These are phyloP conservation scores for Tanacetum coccineum DNA, from an alignment of 129 eudicot genomes.

Conservation along the genomic window DNA sequence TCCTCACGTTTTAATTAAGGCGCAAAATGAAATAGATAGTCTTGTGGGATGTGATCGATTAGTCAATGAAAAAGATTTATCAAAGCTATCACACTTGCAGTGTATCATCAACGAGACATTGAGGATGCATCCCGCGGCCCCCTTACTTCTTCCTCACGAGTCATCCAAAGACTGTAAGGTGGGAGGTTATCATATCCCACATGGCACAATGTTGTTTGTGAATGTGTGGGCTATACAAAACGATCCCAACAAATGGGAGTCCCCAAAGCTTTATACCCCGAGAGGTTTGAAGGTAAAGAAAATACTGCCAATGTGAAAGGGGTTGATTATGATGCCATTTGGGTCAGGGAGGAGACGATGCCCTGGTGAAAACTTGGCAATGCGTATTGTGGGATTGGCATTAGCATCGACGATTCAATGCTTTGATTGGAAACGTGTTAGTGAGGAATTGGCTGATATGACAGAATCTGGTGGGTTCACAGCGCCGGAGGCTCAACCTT, in stretches of 20 bases:
- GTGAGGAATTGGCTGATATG: constrained; percentile 40
- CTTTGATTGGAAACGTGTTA: constrained; percentile 41
- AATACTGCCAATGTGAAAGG: constrained; percentile 5
- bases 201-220: constrained; percentile 40
- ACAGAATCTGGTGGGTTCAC: constrained; percentile 30
- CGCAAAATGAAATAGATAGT: constrained; percentile 33
- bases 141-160: constrained; percentile 35
- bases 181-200: constrained; percentile 34
- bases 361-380: constrained; percentile 42
- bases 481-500: constrained; percentile 37
- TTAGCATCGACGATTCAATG: constrained; percentile 44
- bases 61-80: constrained; percentile 28
- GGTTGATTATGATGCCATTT: constrained; percentile 39
- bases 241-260: constrained; percentile 31
- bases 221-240: constrained; percentile 43
- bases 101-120: constrained; percentile 40
- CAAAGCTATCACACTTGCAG: constrained; percentile 37
- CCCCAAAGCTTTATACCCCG: constrained; percentile 36
- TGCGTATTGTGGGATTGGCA: constrained; percentile 28
- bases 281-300: constrained; percentile 28
- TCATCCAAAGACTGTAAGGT: constrained; percentile 36
- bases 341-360: constrained; percentile 54
- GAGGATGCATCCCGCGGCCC: constrained; percentile 40
- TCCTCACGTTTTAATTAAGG: constrained; percentile 26
- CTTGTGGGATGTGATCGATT: constrained; percentile 24